Base-by-base conservation (phyloP, 495 filamentous ascomycete species). In the Amorphotheca resinae region DNA sequence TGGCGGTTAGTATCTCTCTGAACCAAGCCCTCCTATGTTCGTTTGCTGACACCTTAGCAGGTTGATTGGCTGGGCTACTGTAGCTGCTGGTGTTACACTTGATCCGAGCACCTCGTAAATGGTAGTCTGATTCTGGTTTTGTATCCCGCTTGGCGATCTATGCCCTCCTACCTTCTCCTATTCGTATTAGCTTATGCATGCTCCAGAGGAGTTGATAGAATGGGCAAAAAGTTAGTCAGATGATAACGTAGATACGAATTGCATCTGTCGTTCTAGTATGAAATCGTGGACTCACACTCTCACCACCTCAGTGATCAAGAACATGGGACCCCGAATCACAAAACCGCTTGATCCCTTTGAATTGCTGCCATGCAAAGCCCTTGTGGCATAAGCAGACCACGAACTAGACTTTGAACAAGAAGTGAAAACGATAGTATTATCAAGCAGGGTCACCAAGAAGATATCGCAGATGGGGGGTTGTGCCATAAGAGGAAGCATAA, bases 21-120 rank as follows among this genome's bases (percentile, higher is more conserved):
- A 11, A 28, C 25, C 11, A 5, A 11, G 5, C 11, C 25, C 25
- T 11, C 25, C 11, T 5, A 28, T 5, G 11, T 11, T 11, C 25
- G 11, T 28, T 28, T 5, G 25, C 25, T 28, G 11, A 28, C 11
- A 28, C 5, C 25, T 28, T 11, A n/a, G n/a, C 25, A 28, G 25
- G 25, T 73, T 95, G 59, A 95, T 95, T 51, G 88, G 89, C 54
- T 95, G 89, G 88, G 87, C 87, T 35, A 93, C 86, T 57, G 93
- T 95, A 63, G 79, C 66, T 42, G 45, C 44, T 14, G 52, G 52
- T 48, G 46, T 49, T 14, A 55, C 49, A 31, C 39, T 55, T 23
- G 45, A 51, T 39, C 52, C 52, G 12, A 55, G 48, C 32, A 55
- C 45, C 36, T 48, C 52, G 23, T 37, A 37, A 12, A 20, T 11